Evolutionary conservation across 345 rosid genomes (phyloP), one percentile per base, ranked within the genome.

Genomic region (Pugionium cornutum): DNA sequence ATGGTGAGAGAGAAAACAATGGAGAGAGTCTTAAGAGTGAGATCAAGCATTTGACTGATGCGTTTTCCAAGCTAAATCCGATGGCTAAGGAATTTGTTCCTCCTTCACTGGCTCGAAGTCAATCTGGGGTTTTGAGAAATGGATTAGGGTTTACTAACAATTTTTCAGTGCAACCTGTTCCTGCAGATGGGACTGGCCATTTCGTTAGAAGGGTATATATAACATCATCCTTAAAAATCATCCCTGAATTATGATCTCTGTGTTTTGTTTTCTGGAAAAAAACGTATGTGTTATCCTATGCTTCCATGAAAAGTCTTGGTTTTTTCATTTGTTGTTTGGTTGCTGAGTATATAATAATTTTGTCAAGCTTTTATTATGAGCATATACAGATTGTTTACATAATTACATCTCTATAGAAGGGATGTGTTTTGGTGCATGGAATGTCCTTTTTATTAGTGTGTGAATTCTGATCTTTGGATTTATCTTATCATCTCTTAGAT

Each of bases 21-120:
- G 77, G 60, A 11, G 81, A 67, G 9, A 60, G 61, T 69, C 66
- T 65, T 28, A 79, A 84, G 80, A 74, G 69, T 32, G 96, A 85
- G 34, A 87, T 91, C 83, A 88, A 76, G 67, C 82, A 84, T 69
- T 78, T 95, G 85, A 87, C 70, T 66, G 99, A 89, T 64, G 83
- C 84, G 52, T 7, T 37, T 2, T 37, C 41, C 1, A 37, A 37
- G 41, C 6, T 37, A 3, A 37, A 37, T 37, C 41, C 41, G 7
- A 4, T 37, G 41, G 41, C 41, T 1, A 7, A 37, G 5, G 36
- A 34, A 7, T 37, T 37, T 37, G 41, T 37, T 37, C 7, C 41
- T 37, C 41, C 41, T 5, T 37, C 41, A 7, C 41, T 37, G 7
- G 1, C 41, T 37, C 62, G 60, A 58, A 52, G 66, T 53, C 66